A percentile compares a stretch with the other conserved stretches of the same genome.
phyloP scores from a whole-genome alignment of 139 green algal species.

The Desmodesmus armatus region DNA sequence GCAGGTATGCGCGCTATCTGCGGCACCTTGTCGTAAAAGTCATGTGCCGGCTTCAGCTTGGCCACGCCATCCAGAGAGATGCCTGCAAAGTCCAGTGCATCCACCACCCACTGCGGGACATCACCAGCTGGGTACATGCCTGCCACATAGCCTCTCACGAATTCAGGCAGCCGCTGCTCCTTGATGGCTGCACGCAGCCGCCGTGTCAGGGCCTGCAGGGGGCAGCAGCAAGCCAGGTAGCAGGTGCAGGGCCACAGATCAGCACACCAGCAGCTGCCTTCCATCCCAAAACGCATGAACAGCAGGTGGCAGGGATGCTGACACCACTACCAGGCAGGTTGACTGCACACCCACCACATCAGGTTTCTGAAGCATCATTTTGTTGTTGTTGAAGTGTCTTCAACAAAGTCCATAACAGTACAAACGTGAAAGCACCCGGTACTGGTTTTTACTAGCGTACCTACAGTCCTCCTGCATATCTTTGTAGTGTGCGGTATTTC shows the following conservation, averaged over 20 bases:
- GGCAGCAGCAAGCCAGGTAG: conserved; percentile 1
- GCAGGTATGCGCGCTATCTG: conserved; percentile 4
- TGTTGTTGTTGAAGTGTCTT: too few relatives aligned
- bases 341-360: too few relatives aligned
- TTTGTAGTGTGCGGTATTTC: too few relatives aligned
- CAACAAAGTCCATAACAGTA: too few relatives aligned
- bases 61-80: conserved; percentile 63
- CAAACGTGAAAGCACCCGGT: too few relatives aligned
- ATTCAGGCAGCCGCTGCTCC: conserved; percentile 74
- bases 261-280: not conserved
- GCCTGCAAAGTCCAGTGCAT: conserved; percentile 66
- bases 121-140: conserved; percentile 75
- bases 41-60: conserved; percentile 12
- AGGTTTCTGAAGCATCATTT: too few relatives aligned
- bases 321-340: not conserved
- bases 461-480: too few relatives aligned
- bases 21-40: conserved; percentile 33
- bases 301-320: not conserved
- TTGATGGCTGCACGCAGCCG: conserved; percentile 50
- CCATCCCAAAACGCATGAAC: too few relatives aligned
- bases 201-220: conserved; percentile 59
- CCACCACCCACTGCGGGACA: conserved; percentile 72
- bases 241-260: not conserved
- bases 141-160: conserved; percentile 75
- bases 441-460: too few relatives aligned